Evolutionary conservation across 352 stramenopile species (phyloP), one percentile per base, ranked within the genome.

Genomic region (Globisporangium recalcitrans): DNA sequence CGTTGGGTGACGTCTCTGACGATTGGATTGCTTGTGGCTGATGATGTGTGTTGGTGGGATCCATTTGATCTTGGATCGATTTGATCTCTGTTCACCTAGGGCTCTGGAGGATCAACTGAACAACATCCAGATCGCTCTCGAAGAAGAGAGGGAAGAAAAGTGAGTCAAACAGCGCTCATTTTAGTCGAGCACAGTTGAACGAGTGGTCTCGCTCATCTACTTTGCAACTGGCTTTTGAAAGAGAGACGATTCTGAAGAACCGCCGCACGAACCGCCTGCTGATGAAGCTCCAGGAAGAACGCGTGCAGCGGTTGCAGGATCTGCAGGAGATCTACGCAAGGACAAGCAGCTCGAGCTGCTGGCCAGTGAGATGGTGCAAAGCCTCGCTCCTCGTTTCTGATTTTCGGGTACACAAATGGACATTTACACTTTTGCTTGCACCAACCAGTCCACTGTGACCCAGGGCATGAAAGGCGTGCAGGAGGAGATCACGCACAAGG

Each of bases 291-390:
- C 73, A 85, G 34, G 82, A 91, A 60, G 80, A 91, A 53, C 82
- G 82, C n/a, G 80, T 91, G 4, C 82, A 91, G 55, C 68, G 82
- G 34, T 58, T 91, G n/a, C 82, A 91, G 46, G 82, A 91, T 67
- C 65, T 90, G 7, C 75, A 91, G 49, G 82, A 91, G 59, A 91
- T 91, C 60, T 91, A 91, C 55, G 70, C 13, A 91, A 91, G 58
- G 80, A 91, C 47, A 91, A 90, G 56, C 71, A 85, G 31, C 61
- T 91, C 8, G 82, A 88, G 42, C 70, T 82, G 14, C 57, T 91
- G 13, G 57, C 74, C 3, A 70, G 47, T 22, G 80, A 88, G 80
- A 79, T 87, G 65, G 82, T 91, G 68, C 54, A 16, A 7, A 13
- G 8, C n/a, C 19, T 27, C n/a, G n/a, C n/a, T n/a, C n/a, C n/a